Evolutionary conservation across 192 early-diverging fungal genomes (phyloP), one percentile per base, ranked within the genome.

Genomic region (Podila minutissima): DNA sequence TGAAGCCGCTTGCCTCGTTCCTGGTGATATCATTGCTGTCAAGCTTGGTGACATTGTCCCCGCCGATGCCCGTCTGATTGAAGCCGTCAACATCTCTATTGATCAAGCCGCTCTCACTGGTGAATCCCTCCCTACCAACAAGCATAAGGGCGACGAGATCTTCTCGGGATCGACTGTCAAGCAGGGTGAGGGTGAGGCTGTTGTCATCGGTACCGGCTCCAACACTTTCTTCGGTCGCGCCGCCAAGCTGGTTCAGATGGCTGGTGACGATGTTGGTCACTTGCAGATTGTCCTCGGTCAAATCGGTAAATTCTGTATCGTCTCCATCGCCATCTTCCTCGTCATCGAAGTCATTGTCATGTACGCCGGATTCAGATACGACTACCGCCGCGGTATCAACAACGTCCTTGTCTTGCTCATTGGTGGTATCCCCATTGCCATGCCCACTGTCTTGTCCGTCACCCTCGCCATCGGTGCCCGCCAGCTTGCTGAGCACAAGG

Each of bases 1-100:
- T 82, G 93, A 95, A 69, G 89, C 95, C 24, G 81, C 86, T 41
- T 76, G 84, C 41, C 88, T 97, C 33, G 96, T 97, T 66, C 95
- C 95, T 62, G 96, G 96, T 79, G 96, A 98, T 85, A 86, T 98
- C 51, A 92, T 98, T 73, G 85, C 89, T 49, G 82, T 98, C 72
- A 92, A 93, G 71, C 89, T 95, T 41, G 96, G 96, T 82, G 94
- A 97, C 74, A 92, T 96, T 71, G 86, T 97, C 32, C 95, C 96
- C 29, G 96, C 96, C 32, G 96, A 97, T 74, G 91, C 89, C 59
- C 90, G 94, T 69, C 88, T 97, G 66, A 88, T 97, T 58, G 89
- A 92, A 13, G 74, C 66, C 35, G 77, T 81, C 57, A 81, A 81
- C 82, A 78, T 92, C 64, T 89, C 89, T 57, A 91, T 93, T 62